Evolutionary conservation across 1,284 basidiomycete species (phyloP).

Genomic region (Fomitopsis schrenkii): DNA sequence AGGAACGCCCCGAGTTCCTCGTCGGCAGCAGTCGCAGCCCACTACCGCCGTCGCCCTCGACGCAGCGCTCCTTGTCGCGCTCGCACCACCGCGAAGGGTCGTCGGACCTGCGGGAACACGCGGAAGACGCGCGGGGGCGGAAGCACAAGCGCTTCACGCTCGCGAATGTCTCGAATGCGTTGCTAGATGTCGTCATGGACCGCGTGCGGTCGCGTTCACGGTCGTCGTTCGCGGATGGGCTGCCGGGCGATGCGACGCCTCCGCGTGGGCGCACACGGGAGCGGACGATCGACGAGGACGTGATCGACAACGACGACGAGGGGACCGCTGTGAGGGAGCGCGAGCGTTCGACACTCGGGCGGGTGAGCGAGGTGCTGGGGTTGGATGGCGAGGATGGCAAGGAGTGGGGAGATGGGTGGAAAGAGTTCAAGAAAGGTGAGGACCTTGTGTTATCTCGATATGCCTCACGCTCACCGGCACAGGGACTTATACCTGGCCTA

Average conservation of each 20-base stretch:
- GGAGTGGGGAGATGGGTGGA: slow-evolving; percentile 66
- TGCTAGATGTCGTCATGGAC: slow-evolving; percentile 37
- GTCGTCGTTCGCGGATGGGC: slow-evolving; percentile 5
- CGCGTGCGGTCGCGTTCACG: slow-evolving; percentile 38
- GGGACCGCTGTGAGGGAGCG: slow-evolving; percentile 2
- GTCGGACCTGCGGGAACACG: slow-evolving; percentile 12
- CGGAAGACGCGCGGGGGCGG: slow-evolving; percentile 27
- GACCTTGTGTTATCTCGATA: not conserved
- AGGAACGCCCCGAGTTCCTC: slow-evolving; percentile 22
- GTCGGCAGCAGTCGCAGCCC: slow-evolving; percentile 19
- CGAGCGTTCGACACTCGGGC: slow-evolving; percentile 19
- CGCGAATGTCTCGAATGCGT: slow-evolving; percentile 30
- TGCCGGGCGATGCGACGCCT: slow-evolving; percentile 19
- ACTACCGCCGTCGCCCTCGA: slow-evolving; percentile 2
- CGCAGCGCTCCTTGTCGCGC: slow-evolving; percentile 10
- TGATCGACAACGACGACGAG: slow-evolving; percentile 15
- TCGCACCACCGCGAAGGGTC: slow-evolving; percentile 11
- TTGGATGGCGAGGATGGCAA: slow-evolving; percentile 43
- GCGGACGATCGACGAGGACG: slow-evolving; percentile 17
- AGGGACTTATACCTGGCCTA: slow-evolving; percentile 95
- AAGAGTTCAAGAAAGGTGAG: slow-evolving; percentile 86
- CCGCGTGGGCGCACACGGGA: slow-evolving; percentile 20
- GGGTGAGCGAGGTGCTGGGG: slow-evolving; percentile 35
- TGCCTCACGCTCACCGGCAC: not conserved
- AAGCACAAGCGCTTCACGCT: slow-evolving; percentile 36